A percentile compares a stretch with the other conserved stretches of the same genome.
Conservation (phyloP, 169 alveolate genomes). For the Condylostoma magnum region DNA sequence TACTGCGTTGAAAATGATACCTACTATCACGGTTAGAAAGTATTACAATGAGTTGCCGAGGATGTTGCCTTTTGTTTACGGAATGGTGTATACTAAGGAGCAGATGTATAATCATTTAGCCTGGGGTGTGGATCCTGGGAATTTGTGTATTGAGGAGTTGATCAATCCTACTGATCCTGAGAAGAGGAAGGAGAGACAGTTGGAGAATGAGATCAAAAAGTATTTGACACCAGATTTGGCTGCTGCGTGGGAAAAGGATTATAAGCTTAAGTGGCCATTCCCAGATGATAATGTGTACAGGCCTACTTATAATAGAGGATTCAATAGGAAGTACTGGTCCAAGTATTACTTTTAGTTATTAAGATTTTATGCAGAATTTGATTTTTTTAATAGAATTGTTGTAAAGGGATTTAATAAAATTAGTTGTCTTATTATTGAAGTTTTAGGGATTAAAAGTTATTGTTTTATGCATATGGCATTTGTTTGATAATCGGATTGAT, state of each 20-base stretch:
- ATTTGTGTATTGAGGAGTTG: not conserved
- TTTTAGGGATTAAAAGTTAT: no score
- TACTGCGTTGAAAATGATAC: conserved; percentile 1
- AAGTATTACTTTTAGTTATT: no score
- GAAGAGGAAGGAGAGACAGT: not conserved
- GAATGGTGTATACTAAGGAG: conserved; percentile 25
- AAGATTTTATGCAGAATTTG: no score
- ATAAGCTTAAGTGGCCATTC: conserved; percentile 2
- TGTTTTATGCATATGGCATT: no score
- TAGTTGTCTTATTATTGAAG: no score
- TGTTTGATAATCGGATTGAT: no score
- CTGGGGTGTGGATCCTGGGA: conserved; percentile 25
- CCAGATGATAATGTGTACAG: conserved; percentile 29
- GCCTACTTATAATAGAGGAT: conserved; percentile 30
- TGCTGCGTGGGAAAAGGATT: not conserved
- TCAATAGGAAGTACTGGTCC: conserved; percentile 26
- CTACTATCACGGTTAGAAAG: conserved; percentile 1
- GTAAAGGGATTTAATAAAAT: no score
- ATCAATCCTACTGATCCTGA: conserved; percentile 24
- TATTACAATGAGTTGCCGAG: conserved; percentile 32
- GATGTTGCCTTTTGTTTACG: not conserved
- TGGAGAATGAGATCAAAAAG: conserved; percentile 2
- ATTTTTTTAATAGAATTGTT: no score
- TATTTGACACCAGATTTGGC: conserved; percentile 3
- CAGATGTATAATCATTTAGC: conserved; percentile 27